Evolutionary conservation across 495 filamentous ascomycete species (phyloP).

Genomic region (Talaromyces proteolyticus): DNA sequence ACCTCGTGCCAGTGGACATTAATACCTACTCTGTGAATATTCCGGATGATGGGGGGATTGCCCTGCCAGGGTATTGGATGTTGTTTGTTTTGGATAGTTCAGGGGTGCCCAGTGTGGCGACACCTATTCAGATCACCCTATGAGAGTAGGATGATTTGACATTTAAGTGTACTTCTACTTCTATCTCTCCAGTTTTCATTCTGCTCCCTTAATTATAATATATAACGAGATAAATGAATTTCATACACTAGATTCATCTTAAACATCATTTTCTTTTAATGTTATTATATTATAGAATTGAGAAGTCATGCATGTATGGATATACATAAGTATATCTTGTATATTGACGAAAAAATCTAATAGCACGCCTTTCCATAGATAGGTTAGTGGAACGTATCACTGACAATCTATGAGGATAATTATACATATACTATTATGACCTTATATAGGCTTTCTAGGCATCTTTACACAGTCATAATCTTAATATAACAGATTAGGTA

Average conservation of each 20-base stretch:
- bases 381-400: background rate
- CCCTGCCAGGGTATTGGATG: constrained; percentile 44
- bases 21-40: constrained; percentile 23
- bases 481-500: background rate
- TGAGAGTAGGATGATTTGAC: background rate
- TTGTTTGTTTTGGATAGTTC: constrained; percentile 34
- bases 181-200: background rate
- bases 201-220: background rate
- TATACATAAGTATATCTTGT: background rate
- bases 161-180: background rate
- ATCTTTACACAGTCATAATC: background rate
- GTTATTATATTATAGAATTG: background rate
- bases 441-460: background rate
- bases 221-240: background rate
- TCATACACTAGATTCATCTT: background rate
- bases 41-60: constrained; percentile 34
- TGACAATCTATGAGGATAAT: background rate
- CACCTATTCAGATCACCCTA: constrained; percentile 11
- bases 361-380: background rate
- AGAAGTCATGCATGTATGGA: background rate
- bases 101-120: constrained; percentile 36
- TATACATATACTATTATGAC: background rate
- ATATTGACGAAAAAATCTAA: background rate
- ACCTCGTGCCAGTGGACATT: constrained; percentile 7
- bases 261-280: background rate